These are phyloP conservation scores for Coniochaeta pulveracea DNA, from an alignment of 2,329 filamentous ascomycete genomes.

Conservation along the genomic window DNA sequence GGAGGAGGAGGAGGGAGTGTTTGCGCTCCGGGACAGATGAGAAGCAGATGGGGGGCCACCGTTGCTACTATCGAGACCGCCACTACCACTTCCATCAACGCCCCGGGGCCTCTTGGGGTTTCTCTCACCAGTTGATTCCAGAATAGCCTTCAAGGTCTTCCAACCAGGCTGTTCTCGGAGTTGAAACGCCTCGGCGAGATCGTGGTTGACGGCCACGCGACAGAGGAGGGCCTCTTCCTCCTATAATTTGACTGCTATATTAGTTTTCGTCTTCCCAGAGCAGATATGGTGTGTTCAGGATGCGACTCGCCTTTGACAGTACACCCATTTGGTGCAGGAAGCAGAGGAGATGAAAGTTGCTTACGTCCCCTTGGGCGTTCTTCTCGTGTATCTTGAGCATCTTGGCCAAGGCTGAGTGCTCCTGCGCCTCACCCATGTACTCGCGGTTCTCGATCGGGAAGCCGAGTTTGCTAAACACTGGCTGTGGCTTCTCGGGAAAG, in stretches of 20 bases:
- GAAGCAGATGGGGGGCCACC: slow-evolving; percentile 9
- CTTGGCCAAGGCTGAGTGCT: slow-evolving; percentile 56
- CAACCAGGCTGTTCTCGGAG: slow-evolving; percentile 82
- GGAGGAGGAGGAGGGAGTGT: slow-evolving; percentile 14
- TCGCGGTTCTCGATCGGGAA: slow-evolving; percentile 93
- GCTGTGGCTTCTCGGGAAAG: slow-evolving; percentile 72
- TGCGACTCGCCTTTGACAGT: slow-evolving; percentile 62
- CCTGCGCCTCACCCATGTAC: slow-evolving; percentile 74
- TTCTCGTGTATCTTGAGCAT: slow-evolving; percentile 49
- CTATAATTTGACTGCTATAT: slow-evolving; percentile 32
- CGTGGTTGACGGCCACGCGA: slow-evolving; percentile 70
- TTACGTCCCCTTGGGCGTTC: slow-evolving; percentile 55
- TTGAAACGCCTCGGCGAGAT: slow-evolving; percentile 70
- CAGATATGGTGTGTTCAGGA: neutral
- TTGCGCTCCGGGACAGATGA: slow-evolving; percentile 14
- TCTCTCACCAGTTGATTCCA: slow-evolving; percentile 96
- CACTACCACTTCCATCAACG: slow-evolving; percentile 17
- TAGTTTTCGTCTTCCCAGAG: slow-evolving; percentile 1
- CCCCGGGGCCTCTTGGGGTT: slow-evolving; percentile 60
- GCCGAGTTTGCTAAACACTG: slow-evolving; percentile 59
- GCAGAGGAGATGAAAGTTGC: slow-evolving; percentile 89
- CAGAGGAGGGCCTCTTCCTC: slow-evolving; percentile 82
- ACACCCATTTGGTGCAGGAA: slow-evolving; percentile 74
- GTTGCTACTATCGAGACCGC: slow-evolving; percentile 2
- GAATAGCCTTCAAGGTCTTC: slow-evolving; percentile 85